Conservation (phyloP, 164 flowering plant genomes). For the Magnolia kwangsiensis region DNA sequence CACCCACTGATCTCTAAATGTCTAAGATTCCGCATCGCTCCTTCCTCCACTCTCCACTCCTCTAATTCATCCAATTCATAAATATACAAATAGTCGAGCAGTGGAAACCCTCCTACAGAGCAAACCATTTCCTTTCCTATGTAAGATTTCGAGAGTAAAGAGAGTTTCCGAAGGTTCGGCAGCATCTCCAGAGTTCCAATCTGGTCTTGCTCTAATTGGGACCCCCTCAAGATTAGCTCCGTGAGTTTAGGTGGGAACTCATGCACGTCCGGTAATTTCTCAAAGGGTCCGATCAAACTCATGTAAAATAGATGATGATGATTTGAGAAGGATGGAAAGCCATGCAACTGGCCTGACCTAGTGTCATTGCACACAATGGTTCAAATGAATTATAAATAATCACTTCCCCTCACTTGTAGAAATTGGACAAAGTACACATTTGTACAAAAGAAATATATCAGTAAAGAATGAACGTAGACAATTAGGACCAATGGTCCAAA, state of each 20-base stretch:
- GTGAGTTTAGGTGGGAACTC: background rate
- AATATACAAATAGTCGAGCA: background rate
- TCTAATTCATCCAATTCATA: background rate
- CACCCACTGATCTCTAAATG: background rate
- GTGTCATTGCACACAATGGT: too few species aligned
- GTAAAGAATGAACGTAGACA: too few species aligned
- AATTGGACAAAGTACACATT: too few species aligned
- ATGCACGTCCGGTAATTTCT: background rate
- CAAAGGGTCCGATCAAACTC: fast-evolving
- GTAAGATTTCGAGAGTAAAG: background rate
- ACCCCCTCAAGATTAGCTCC: background rate
- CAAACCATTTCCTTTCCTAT: conserved; percentile 13
- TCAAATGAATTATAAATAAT: too few species aligned
- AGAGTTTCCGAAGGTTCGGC: background rate
- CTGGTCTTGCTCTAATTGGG: background rate
- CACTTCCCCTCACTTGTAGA: too few species aligned
- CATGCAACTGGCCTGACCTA: too few species aligned
- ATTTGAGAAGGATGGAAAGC: background rate
- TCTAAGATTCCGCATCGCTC: background rate
- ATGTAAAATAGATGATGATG: background rate
- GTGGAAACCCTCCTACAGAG: background rate
- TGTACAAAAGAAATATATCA: too few species aligned
- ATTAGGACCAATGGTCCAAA: too few species aligned
- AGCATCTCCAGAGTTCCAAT: background rate
- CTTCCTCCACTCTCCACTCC: background rate